phyloP scores from a whole-genome alignment of 2,329 filamentous ascomycete genomes.

The Ceratocystiopsis minuta region DNA sequence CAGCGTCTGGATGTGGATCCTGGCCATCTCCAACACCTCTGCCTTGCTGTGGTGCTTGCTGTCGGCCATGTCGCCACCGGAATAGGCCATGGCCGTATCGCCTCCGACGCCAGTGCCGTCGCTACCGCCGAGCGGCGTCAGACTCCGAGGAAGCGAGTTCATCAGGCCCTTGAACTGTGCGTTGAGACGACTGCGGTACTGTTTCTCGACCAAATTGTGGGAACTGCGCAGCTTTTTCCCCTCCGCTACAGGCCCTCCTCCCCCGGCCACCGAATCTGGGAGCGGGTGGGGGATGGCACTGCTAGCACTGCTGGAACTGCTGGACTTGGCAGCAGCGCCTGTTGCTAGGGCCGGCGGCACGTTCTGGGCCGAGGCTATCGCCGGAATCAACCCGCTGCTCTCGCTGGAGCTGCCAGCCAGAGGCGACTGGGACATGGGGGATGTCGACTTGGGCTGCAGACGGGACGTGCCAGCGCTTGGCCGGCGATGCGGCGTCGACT shows the following conservation, averaged over 20 bases:
- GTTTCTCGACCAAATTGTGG: conserved; percentile 10
- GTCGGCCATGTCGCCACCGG: background rate
- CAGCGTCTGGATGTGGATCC: conserved; percentile 16
- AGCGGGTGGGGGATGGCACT: no score
- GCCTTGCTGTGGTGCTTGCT: conserved; percentile 19
- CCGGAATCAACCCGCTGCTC: no score
- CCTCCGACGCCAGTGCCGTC: conserved; percentile 1
- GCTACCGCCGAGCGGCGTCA: background rate
- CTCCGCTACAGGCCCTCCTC: background rate
- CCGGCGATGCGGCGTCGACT: no score
- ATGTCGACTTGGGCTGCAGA: no score
- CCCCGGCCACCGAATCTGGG: no score
- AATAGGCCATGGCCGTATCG: background rate
- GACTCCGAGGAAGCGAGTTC: conserved; percentile 7
- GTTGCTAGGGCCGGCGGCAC: no score
- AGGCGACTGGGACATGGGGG: no score
- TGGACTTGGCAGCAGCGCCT: no score
- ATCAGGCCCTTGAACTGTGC: conserved; percentile 9
- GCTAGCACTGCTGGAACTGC: no score
- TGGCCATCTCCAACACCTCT: conserved; percentile 19
- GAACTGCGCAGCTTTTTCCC: conserved; percentile 2
- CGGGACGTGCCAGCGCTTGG: no score
- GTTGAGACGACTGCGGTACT: conserved; percentile 10
- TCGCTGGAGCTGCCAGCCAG: no score
- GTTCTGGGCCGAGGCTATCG: no score